Base-by-base conservation (phyloP, 805 yeast species). In the Priceomyces medius region DNA sequence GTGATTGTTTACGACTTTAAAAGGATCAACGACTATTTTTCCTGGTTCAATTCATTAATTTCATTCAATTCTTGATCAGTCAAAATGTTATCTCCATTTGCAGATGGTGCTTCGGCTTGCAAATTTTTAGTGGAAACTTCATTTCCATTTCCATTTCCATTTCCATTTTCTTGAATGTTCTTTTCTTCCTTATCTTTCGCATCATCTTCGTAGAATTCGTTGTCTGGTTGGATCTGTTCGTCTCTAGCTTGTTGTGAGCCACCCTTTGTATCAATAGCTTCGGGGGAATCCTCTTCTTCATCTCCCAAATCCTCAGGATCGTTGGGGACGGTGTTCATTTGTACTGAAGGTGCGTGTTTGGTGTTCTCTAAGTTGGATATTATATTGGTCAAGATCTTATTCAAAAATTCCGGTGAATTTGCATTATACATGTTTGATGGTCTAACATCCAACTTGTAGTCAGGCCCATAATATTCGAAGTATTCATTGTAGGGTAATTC, bases 341-440 rank as follows among this genome's bases (percentile, higher is more conserved):
- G 98, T 24, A 91, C 97, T 40, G 96, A 85, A n/a, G 99, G 99
- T 0, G 97, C 96, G 64, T 84, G 88, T 63, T 86, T 83, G n/a
- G 97, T 88, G 54, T 86, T 80, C 54, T 88, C 95, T 56, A 91
- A 71, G 66, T 87, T 89, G 44, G 79, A 70, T 40, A 85, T 74
- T 40, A 91, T 85, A 54, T 84, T 86, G 9, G 86, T 76, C 56
- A 88, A 68, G 38, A 91, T 83, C 63, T 88, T 85, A 64, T 88
- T 88, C 54, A 91, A 73, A 59, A 89, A 91, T 62, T 90, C 97
- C 18, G 95, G 91, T 18, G 91, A 80, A 66, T 91, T 91, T 38
- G 96, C 96, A 65, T 91, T 91, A 69, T 85, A 87, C 98, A 91
- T 91, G 66, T 91, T 91, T 9, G 95, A 85, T 9, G 97, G 95